phyloP scores from a whole-genome alignment of 257 asterid species.

The Jacaranda copaia region DNA sequence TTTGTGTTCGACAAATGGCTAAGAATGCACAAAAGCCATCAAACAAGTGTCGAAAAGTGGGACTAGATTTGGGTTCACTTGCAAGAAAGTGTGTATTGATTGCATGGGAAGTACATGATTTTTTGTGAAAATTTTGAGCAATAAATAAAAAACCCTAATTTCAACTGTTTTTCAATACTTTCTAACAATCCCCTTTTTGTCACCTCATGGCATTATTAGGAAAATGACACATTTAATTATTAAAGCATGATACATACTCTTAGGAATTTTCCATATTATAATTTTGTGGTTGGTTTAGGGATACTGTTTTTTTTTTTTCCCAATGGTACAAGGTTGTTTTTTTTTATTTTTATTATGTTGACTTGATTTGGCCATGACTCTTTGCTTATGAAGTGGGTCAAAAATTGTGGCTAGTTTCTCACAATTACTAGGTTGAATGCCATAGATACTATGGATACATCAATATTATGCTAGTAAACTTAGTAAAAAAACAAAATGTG shows the following conservation, averaged over 20 bases:
- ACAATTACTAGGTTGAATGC: neutral
- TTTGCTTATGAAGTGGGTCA: conserved; percentile 17
- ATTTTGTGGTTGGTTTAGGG: conserved; percentile 35
- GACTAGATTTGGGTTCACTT: neutral
- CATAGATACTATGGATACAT: neutral
- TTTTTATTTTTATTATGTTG: conserved; percentile 23
- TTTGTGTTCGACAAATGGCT: neutral
- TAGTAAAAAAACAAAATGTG: too few relatives aligned
- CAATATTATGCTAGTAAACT: neutral
- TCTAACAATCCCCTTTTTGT: neutral
- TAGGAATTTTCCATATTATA: conserved; percentile 32
- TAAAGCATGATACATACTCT: conserved; percentile 31
- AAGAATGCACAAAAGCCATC: neutral
- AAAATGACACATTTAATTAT: conserved; percentile 32
- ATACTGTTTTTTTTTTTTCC: neutral
- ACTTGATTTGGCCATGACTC: conserved; percentile 31
- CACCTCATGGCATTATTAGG: conserved; percentile 32
- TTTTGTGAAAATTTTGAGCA: neutral
- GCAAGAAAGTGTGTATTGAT: neutral
- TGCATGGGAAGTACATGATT: neutral
- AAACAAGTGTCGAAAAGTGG: neutral
- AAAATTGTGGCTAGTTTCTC: conserved; percentile 7
- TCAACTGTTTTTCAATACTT: conserved; percentile 4
- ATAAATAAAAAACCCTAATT: conserved; percentile 20
- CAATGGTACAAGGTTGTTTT: conserved; percentile 30